These are phyloP conservation scores for Cylindrodendrum hubeiense DNA, from an alignment of 2,329 filamentous ascomycete species.

Conservation along the genomic window DNA sequence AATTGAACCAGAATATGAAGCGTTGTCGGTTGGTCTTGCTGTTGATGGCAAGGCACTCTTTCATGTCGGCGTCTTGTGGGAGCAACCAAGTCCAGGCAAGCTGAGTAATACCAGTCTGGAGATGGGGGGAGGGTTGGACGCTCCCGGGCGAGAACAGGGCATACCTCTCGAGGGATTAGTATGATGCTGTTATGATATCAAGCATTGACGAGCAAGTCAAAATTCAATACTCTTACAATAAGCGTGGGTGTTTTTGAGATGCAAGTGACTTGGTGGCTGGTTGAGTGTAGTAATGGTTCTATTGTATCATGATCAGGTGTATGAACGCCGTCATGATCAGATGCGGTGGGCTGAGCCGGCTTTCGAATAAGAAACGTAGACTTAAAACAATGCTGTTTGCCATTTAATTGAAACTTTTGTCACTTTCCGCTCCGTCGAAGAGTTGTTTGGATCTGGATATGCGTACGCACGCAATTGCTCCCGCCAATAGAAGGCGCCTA, in stretches of 20 bases:
- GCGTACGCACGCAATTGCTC: too few relatives aligned
- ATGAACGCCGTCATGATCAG: too few relatives aligned
- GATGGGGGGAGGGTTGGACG: conserved; percentile 6
- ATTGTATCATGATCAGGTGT: neutral
- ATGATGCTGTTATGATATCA: conserved; percentile 43
- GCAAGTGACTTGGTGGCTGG: neutral
- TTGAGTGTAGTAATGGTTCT: neutral
- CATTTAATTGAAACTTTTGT: too few relatives aligned
- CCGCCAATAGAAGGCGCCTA: too few relatives aligned
- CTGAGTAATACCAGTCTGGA: conserved; percentile 35
- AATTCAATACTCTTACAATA: conserved; percentile 14
- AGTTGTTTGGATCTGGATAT: too few relatives aligned
- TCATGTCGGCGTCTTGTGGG: conserved; percentile 26
- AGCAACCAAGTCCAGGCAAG: conserved; percentile 21
- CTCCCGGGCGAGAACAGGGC: conserved; percentile 25
- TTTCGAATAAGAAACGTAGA: too few relatives aligned
- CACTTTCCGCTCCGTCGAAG: too few relatives aligned
- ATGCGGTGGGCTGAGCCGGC: too few relatives aligned
- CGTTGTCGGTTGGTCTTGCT: conserved; percentile 10
- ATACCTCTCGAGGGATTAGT: conserved; percentile 31
- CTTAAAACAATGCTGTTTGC: too few relatives aligned
- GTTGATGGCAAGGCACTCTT: conserved; percentile 10
- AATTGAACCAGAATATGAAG: conserved; percentile 3
- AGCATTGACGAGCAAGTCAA: conserved; percentile 28
- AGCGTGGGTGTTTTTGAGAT: neutral